Conservation (phyloP, 2,329 filamentous ascomycete genomes). For the Davidsoniella virescens region DNA sequence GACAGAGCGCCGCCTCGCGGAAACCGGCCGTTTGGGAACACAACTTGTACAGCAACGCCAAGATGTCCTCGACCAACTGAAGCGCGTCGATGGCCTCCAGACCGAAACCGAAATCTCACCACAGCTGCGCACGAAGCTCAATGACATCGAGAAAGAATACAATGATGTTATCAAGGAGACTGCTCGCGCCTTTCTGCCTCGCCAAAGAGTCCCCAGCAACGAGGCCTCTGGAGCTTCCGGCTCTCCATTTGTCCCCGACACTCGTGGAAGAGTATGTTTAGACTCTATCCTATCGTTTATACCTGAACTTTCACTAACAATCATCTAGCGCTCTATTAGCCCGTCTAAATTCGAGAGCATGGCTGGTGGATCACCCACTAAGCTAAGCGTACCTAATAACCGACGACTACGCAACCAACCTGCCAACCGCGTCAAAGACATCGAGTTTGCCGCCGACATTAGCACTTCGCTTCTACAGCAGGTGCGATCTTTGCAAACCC, state of each 20-base stretch:
- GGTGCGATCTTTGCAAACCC: conserved; percentile 72
- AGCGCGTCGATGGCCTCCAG: conserved; percentile 67
- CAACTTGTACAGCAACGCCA: conserved; percentile 75
- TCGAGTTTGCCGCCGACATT: conserved; percentile 96
- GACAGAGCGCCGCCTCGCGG: conserved; percentile 78
- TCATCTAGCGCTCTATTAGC: conserved; percentile 46
- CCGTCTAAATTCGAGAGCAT: conserved; percentile 71
- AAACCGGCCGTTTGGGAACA: conserved; percentile 77
- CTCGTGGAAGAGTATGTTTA: conserved; percentile 31
- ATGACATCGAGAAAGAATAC: conserved; percentile 85
- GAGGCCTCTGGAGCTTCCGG: conserved; percentile 30
- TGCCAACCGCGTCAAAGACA: conserved; percentile 76
- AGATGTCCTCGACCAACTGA: conserved; percentile 63
- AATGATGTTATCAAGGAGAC: conserved; percentile 85
- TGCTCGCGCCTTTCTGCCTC: conserved; percentile 71
- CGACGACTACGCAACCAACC: conserved; percentile 84
- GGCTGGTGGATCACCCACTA: conserved; percentile 72
- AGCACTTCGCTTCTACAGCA: conserved; percentile 89
- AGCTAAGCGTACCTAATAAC: conserved; percentile 58
- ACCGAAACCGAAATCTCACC: conserved; percentile 63
- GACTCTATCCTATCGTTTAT: background rate
- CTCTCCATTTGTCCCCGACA: conserved; percentile 38
- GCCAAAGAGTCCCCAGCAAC: conserved; percentile 61
- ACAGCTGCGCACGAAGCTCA: conserved; percentile 66
- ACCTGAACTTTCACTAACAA: background rate